Evolutionary conservation across 2,329 filamentous ascomycete genomes (phyloP), one percentile per base, ranked within the genome.

Genomic region (Cryphonectria japonica): DNA sequence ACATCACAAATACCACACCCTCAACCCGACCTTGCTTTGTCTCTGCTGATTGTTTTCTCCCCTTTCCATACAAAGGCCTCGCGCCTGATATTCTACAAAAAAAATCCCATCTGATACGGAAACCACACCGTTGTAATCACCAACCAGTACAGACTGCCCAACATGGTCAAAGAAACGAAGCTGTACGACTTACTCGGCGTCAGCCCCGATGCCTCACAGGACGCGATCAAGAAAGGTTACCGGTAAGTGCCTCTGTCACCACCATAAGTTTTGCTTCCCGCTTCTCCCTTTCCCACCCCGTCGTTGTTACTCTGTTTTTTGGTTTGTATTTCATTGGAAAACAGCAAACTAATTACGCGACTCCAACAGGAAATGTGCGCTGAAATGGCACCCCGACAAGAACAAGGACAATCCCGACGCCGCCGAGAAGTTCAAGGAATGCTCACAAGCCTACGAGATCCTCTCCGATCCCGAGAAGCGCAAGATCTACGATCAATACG

Each of bases 161-260:
- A 76, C 76, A 98, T 98, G 95, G 94, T 97, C 76, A 92, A 93
- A 78, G 95, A 98, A 85, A 96, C 93, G 68, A 97, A 97, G 83
- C 91, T 98, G 74, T 99, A 99, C 86, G 94, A 98, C 82, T 87
- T 89, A 74, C 87, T 99, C 77, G 86, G 87, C 79, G 85, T 98
- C 82, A 92, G 93, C 80, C 89, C 95, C 52, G 88, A 90, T 72
- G 94, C 95, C 34, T 87, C 90, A 34, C 93, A 97, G 82, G 95
- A 98, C 79, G 95, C 98, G 75, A 97, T 99, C 80, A 98, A 98
- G 82, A 99, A 98, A 81, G 96, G 91, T 71, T 97, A 97, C 82
- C 89, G 93, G 91, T 93, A 90, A 82, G 88, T 72, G 67, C 39
- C 62, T 43, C 67, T 32, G 0, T 57, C 68, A 14, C 60, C 60